Base-by-base conservation (phyloP, 768 basidiomycete genomes). In the Phlebiopsis flavidoalba region DNA sequence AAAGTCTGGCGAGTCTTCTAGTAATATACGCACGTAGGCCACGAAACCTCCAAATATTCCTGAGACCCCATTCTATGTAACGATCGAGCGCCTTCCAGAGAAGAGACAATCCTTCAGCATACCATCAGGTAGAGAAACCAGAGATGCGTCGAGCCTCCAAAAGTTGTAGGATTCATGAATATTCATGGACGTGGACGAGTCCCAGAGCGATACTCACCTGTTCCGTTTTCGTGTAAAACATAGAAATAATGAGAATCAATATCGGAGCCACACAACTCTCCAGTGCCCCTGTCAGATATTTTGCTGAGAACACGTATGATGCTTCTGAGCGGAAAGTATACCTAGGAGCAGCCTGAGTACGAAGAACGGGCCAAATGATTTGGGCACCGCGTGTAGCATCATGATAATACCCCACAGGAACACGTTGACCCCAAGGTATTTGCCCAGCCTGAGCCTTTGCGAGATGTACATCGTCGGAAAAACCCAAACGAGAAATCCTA, bases 71-170 rank as follows among this genome's bases (percentile, higher is more conserved):
- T 55, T 24, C 61, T 59, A 45, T 2, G n/a, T 5, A 51, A 11
- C 26, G 33, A 15, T 37, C 4, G 1, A 12, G 52, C 45, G 22
- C 21, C 33, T 21, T 7, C 3, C n/a, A 6, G 8, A 17, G 26
- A 31, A 31, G 26, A 31, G 2, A 31, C 26, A 6, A 31, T 31
- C 26, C 2, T 31, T 31, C 6, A 31, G 26, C 66, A 35, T 66
- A 83, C 85, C 83, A 86, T 85, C 24, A 84, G 75, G 70, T 87
- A 88, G n/a, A n/a, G n/a, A 70, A 87, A 87, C 79, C 81, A 85
- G 83, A 81, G 17, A 87, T 83, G 7, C 85, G 77, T 21, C 73
- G 77, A 1, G 82, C 84, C 80, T 85, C 17, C 57, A 24, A 31
- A 2, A 6, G 2, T 31, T 31, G 26, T 31, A 31, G 6, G 26